A percentile compares a stretch with the other conserved stretches of the same genome.
phyloP scores from a whole-genome alignment of 1,284 basidiomycete species.

The Sporisorium iseilematis-ciliati region DNA sequence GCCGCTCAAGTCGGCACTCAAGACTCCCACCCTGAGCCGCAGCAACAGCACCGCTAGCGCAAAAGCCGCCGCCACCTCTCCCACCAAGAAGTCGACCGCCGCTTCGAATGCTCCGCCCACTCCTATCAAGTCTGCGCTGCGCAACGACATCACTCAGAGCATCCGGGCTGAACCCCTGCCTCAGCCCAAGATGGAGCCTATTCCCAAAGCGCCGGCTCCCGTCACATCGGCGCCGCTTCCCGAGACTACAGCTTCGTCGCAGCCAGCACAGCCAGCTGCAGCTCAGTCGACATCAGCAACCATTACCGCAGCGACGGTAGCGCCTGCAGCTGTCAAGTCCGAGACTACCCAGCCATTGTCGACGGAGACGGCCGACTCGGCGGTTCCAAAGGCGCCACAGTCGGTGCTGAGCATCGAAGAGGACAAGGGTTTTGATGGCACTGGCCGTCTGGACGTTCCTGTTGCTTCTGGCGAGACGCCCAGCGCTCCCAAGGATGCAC shows the following conservation, averaged over 20 bases:
- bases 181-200: constrained; percentile 50
- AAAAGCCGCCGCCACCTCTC: constrained; percentile 22
- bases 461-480: constrained; percentile 11
- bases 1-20: constrained; percentile 63
- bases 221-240: constrained; percentile 44
- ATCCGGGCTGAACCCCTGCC: constrained; percentile 37
- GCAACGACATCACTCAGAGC: constrained; percentile 46
- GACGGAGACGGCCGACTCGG: neutral
- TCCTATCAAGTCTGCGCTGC: constrained; percentile 38
- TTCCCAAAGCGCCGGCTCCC: constrained; percentile 52
- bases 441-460: constrained; percentile 57
- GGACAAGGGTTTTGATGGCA: constrained; percentile 64
- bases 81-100: constrained; percentile 36
- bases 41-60: constrained; percentile 40
- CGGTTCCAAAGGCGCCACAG: constrained; percentile 19
- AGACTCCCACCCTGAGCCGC: constrained; percentile 47
- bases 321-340: constrained; percentile 7
- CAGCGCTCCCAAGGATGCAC: constrained; percentile 2
- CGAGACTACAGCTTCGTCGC: constrained; percentile 10
- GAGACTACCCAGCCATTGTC: neutral
- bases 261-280: constrained; percentile 17
- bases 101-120: constrained; percentile 6
- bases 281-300: constrained; percentile 2
- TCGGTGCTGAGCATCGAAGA: constrained; percentile 56
- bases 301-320: neutral